A percentile compares a stretch with the other conserved stretches of the same genome.
Conservation (phyloP, 345 rosid genomes). For the Brassica juncea region DNA sequence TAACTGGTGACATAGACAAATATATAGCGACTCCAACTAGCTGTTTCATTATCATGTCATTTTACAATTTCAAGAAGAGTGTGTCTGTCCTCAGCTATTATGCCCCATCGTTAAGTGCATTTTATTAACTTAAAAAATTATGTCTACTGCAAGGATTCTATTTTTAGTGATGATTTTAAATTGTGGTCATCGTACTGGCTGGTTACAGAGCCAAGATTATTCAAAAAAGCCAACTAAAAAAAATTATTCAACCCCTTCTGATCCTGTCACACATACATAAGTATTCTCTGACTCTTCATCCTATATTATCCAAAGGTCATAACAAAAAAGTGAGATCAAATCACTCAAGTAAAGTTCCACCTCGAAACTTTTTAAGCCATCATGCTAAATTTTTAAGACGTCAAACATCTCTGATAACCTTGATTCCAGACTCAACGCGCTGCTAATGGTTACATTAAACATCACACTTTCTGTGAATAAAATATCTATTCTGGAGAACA, state of each 20-base stretch:
- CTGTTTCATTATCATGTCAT: not conserved
- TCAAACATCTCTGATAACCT: not conserved
- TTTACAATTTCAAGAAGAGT: not conserved
- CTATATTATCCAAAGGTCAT: not conserved
- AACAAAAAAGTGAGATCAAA: not conserved
- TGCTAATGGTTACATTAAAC: not conserved
- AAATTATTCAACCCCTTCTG: not conserved
- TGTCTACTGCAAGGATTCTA: not conserved
- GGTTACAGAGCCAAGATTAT: not conserved
- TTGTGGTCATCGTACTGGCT: not conserved
- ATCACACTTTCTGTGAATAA: not conserved
- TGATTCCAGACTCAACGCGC: not conserved
- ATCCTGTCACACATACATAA: not conserved
- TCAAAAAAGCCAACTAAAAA: not conserved
- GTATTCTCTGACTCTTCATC: not conserved
- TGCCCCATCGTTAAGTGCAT: not conserved
- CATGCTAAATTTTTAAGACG: not conserved
- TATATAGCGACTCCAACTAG: too few relatives aligned
- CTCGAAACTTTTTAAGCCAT: not conserved
- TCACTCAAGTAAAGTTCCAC: not conserved
- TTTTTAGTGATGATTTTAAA: not conserved
- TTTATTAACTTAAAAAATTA: too few relatives aligned
- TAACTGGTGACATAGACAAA: too few relatives aligned
- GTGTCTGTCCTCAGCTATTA: not conserved
- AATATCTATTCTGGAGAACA: too few relatives aligned